A percentile compares a stretch with the other conserved stretches of the same genome.
phyloP scores from a whole-genome alignment of 441 rosid species.

The Flueggea neowawraea region DNA sequence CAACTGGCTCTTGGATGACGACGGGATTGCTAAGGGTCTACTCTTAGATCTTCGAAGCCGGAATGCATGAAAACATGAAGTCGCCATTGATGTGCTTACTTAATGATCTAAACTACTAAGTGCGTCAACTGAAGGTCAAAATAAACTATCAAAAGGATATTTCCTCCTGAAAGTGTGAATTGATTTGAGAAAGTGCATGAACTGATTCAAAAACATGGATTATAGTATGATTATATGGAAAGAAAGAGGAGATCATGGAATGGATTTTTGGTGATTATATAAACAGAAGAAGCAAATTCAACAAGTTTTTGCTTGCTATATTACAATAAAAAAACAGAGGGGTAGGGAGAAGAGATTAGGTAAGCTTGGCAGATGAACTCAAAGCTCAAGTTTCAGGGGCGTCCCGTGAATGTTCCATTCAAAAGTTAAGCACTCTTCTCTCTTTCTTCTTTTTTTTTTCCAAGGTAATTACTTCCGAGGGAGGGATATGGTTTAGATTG shows the following conservation, averaged over 20 bases:
- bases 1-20: slow-evolving; percentile 45
- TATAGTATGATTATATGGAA: slow-evolving; percentile 25
- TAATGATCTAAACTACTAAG: neutral
- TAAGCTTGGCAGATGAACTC: no score
- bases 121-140: slow-evolving; percentile 15
- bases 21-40: slow-evolving; percentile 39
- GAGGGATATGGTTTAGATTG: no score
- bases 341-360: no score
- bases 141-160: slow-evolving; percentile 40
- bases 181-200: slow-evolving; percentile 92
- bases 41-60: slow-evolving; percentile 54
- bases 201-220: slow-evolving; percentile 90
- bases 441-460: no score
- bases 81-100: slow-evolving; percentile 35
- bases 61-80: slow-evolving; percentile 71
- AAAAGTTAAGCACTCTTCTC: no score
- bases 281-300: slow-evolving; percentile 8
- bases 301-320: no score
- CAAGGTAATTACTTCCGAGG: no score
- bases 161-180: slow-evolving; percentile 90
- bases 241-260: slow-evolving; percentile 5
- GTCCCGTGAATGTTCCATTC: no score
- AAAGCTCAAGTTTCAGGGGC: no score
- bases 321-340: no score
- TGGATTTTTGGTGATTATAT: neutral